Evolutionary conservation across 2,329 filamentous ascomycete species (phyloP), one percentile per base, ranked within the genome.

Genomic region (Domatiomyces catenatus): DNA sequence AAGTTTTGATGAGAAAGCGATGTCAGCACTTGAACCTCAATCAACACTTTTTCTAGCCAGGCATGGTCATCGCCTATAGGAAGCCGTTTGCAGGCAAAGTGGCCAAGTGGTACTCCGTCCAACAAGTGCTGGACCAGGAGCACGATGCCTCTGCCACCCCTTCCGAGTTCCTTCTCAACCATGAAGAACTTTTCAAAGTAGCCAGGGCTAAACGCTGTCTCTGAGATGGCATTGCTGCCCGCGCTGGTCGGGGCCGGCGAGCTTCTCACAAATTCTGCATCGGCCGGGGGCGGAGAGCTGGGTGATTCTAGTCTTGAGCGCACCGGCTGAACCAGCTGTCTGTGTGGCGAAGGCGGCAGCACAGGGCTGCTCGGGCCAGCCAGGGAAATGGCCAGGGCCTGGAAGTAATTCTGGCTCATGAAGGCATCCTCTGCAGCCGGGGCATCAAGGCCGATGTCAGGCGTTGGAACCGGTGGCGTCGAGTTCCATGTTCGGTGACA

Each of bases 61-160:
- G 82, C 80, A 61, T 95, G 90, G 60, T 96, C 86, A 62, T 98
- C 84, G 12, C 92, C 86, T 2, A 98, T 92, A 0, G 92, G 93
- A 0, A 98, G 89, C 45, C 93, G 80, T 68, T 98, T 98, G 73
- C 92, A 98, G 10, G 92, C 92, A 66, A 94, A 98, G 56, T 92
- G 78, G 1, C 92, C 92, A 1, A 98, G 73, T 28, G 81, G 77
- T 44, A 94, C 90, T 19, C 86, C 83, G 64, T 96, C 92, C 52
- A 98, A 79, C 58, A 94, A 76, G 67, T 98, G 92, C 53, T 86
- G 81, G 8, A 98, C 92, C n/a, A 96, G 74, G 46, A 98, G 68
- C 1, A 98, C 92, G 2, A 98, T 88, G 0, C 92, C 92, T 63
- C 94, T 94, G 2, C 93, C 92, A 19, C 93, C 92, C 61, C 84